Percentiles rank a stretch among this genome's conserved stretches.
These are phyloP conservation scores for fission yeast (Schizosaccharomyces pombe) DNA, from an alignment of 805 yeast genomes.

Conservation along the genomic window ASM294v3 CU329670.1:1450501-1451000, in stretches of 20 bases:
- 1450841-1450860: conserved; percentile 93
- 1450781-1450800: conserved; percentile 92
- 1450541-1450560: no score
- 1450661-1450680: neutral
- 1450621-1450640: neutral
- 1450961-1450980: conserved; percentile 88
- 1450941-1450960: conserved; percentile 95
- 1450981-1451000: conserved; percentile 71
- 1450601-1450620: no score
- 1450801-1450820: conserved; percentile 97
- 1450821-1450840: conserved; percentile 91
- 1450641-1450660: neutral
- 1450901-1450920: conserved; percentile 90
- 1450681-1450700: conserved; percentile 2
- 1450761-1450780: conserved; percentile 86
- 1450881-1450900: conserved; percentile 81
- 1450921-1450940: conserved; percentile 98
- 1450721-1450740: conserved; percentile 67
- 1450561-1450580: no score
- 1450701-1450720: conserved; percentile 4
- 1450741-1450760: conserved; percentile 96
- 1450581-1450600: no score
- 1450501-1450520: no score
- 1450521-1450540: no score
- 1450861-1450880: conserved; percentile 97